Evolutionary conservation across 805 yeast genomes (phyloP).

Genomic region (Cyberlindnera amylophila): DNA sequence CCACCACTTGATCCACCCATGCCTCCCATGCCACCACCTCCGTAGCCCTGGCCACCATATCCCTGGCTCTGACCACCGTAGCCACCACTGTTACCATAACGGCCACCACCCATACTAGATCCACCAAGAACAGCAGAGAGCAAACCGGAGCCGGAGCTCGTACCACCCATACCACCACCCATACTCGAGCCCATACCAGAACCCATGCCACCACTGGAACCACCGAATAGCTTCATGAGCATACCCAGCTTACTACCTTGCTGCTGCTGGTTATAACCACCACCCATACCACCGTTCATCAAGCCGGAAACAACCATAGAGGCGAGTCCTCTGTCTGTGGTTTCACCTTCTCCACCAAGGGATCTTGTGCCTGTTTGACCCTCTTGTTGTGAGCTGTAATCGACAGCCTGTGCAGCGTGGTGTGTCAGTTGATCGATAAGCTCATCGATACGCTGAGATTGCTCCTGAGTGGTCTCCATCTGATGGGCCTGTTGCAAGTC

Average conservation of each 20-base stretch:
- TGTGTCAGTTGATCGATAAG: constrained; percentile 20
- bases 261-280: constrained; percentile 12
- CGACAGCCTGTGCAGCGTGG: constrained; percentile 19
- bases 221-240: constrained; percentile 8
- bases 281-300: constrained; percentile 19
- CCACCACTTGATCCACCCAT: no score
- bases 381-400: constrained; percentile 13
- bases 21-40: no score
- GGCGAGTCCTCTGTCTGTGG: constrained; percentile 22
- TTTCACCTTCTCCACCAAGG: constrained; percentile 18
- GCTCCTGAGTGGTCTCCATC: constrained; percentile 19
- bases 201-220: neutral
- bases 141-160: constrained; percentile 14
- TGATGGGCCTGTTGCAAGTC: constrained; percentile 23
- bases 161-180: constrained; percentile 6
- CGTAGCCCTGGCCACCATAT: constrained; percentile 5
- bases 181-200: constrained; percentile 1
- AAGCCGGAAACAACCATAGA: constrained; percentile 21
- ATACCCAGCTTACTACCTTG: constrained; percentile 10
- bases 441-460: constrained; percentile 18
- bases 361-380: constrained; percentile 20
- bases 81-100: constrained; percentile 6
- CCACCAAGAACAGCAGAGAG: constrained; percentile 13
- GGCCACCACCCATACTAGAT: neutral
- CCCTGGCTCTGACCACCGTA: constrained; percentile 1